Conservation (phyloP, 2,329 filamentous ascomycete genomes). For the Hypoxylon sp. region DNA sequence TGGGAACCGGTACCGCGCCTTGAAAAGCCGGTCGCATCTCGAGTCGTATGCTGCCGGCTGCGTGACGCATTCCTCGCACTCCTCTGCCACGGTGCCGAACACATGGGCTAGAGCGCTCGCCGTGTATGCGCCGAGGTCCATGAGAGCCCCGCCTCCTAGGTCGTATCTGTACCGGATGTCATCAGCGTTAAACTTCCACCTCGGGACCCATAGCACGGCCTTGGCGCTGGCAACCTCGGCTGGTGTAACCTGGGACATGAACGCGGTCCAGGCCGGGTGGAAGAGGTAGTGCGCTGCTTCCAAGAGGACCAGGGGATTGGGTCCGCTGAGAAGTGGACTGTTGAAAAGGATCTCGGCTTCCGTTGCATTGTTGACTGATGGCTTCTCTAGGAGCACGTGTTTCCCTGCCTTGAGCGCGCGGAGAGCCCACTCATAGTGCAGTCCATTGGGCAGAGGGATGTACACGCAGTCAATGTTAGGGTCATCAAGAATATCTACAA, state of each 20-base stretch:
- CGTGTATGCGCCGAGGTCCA: slow-evolving; percentile 57
- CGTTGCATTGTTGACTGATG: slow-evolving; percentile 60
- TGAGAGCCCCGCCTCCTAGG: slow-evolving; percentile 59
- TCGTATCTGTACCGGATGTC: slow-evolving; percentile 62
- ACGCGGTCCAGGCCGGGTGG: slow-evolving; percentile 63
- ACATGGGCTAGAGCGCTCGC: slow-evolving; percentile 54
- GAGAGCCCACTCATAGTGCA: slow-evolving; percentile 64
- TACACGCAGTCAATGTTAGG: slow-evolving; percentile 65
- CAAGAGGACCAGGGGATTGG: slow-evolving; percentile 62
- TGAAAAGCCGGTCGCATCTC: slow-evolving; percentile 51
- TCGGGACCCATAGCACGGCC: slow-evolving; percentile 52
- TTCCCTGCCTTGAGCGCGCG: slow-evolving; percentile 65
- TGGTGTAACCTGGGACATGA: slow-evolving; percentile 58
- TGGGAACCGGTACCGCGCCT: slow-evolving; percentile 55
- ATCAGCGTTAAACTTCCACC: slow-evolving; percentile 53
- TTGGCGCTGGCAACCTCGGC: slow-evolving; percentile 57
- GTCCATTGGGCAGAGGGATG: slow-evolving; percentile 62
- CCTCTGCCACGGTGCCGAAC: slow-evolving; percentile 54
- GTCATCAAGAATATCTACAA: slow-evolving; percentile 58
- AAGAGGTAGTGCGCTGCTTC: slow-evolving; percentile 69
- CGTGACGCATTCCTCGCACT: slow-evolving; percentile 51
- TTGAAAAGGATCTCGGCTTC: slow-evolving; percentile 64
- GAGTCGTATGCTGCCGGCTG: slow-evolving; percentile 46
- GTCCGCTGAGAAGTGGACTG: slow-evolving; percentile 53
- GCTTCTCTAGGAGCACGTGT: slow-evolving; percentile 71